phyloP scores from a whole-genome alignment of 2,329 filamentous ascomycete species.

The Alternaria novae-zelandiae region DNA sequence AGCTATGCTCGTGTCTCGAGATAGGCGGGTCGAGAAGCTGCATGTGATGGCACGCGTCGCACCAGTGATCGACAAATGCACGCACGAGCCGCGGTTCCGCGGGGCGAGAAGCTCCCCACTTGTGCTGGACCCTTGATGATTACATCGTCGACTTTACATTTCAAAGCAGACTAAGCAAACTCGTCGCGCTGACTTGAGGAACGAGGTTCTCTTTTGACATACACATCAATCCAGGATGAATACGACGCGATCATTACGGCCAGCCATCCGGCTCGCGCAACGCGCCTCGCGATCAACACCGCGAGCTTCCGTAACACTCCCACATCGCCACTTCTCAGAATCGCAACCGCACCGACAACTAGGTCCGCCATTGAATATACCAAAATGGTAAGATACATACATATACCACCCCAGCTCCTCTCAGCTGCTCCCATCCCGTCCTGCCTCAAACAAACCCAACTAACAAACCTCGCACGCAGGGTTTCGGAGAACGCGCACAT shows the following conservation, averaged over 20 bases:
- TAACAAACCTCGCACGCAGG: conserved; percentile 69
- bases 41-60: conserved; percentile 21
- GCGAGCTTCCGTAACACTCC: conserved; percentile 19
- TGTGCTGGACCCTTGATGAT: conserved; percentile 6
- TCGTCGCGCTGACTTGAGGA: neutral
- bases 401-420: no score
- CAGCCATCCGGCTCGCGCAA: conserved; percentile 20
- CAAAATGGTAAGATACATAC: conserved; percentile 51
- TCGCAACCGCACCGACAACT: conserved; percentile 30
- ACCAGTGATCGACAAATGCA: conserved; percentile 24
- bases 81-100: conserved; percentile 23
- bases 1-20: conserved; percentile 8
- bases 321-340: conserved; percentile 36
- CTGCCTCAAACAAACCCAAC: neutral
- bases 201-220: neutral
- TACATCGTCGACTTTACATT: conserved; percentile 3
- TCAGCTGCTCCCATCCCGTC: neutral
- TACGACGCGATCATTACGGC: conserved; percentile 29
- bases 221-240: neutral
- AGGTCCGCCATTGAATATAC: conserved; percentile 47
- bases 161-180: neutral
- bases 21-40: neutral
- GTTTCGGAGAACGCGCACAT: conserved; percentile 90
- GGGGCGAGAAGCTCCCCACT: conserved; percentile 13
- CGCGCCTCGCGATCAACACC: conserved; percentile 10